A percentile compares a stretch with the other conserved stretches of the same genome.
Conservation (phyloP, 495 filamentous ascomycete species). For the Trichoderma reesei region DNA sequence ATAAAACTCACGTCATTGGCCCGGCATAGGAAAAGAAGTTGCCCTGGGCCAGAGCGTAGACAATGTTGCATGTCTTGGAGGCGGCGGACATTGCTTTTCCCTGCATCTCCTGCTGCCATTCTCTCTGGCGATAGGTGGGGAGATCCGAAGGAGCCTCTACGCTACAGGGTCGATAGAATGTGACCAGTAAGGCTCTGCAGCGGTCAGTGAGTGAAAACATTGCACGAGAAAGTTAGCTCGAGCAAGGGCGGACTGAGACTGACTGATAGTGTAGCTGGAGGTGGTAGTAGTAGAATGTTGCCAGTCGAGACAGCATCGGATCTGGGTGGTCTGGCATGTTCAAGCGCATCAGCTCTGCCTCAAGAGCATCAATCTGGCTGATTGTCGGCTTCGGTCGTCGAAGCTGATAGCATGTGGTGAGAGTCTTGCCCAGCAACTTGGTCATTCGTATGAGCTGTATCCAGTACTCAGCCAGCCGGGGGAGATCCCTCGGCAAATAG, state of each 20-base stretch:
- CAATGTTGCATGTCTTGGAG: neutral
- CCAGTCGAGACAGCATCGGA: neutral
- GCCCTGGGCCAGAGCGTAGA: neutral
- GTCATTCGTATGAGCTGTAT: neutral
- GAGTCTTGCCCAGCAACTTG: neutral
- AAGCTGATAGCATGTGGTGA: neutral
- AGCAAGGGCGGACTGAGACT: neutral
- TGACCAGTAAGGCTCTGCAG: neutral
- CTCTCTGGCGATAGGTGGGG: neutral
- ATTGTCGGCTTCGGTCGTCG: neutral
- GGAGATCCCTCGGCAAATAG: neutral
- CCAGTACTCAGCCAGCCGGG: neutral
- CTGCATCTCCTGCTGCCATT: conserved; percentile 1
- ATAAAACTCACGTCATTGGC: conserved; percentile 1
- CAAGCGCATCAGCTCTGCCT: neutral
- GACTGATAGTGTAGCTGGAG: neutral
- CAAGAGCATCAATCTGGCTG: neutral
- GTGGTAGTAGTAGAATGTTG: neutral
- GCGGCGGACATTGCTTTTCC: neutral
- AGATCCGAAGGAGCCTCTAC: neutral
- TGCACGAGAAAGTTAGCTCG: neutral
- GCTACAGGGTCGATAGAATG: neutral
- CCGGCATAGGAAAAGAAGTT: neutral
- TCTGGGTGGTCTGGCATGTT: neutral
- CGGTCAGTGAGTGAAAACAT: neutral